Base-by-base conservation (phyloP, 2,329 filamentous ascomycete genomes). In the Zalaria sp. region DNA sequence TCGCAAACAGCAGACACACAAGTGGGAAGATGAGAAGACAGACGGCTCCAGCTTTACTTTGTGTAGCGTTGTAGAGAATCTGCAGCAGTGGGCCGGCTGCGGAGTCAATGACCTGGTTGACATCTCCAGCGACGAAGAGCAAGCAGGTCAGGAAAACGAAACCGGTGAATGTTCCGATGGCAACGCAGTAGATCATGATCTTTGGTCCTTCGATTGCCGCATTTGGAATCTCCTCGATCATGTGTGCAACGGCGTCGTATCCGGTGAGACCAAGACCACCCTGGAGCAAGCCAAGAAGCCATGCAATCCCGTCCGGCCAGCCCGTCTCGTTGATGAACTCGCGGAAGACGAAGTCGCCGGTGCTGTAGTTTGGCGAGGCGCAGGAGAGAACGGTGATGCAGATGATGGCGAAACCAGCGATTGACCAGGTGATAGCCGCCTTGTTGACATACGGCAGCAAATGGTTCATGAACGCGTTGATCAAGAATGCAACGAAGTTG, bases 361-460 rank as follows among this genome's bases (percentile, higher is more conserved):
- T 71, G 50, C 77, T 77, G 52, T 74, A 85, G 48, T 79, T 64
- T 0, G 78, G 78, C 2, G 79, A 71, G 0, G 79, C 68, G 52
- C 77, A 82, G 3, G 79, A 69, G 38, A 87, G 61, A 0, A 82
- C 66, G 0, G 80, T 81, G 47, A 84, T 81, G 47, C 68, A 80
- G 48, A 86, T 83, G 43, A 85, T 64, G 35, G 73, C 61, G 49
- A 86, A 84, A 0, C 82, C 82, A 2, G 67, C 58, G 2, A 86
- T 64, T 3, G 76, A 81, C 81, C 81, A 86, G 39, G 77, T 69
- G 49, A 86, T 81, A 1, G 81, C 81, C 11, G 69, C 68, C 54
- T 81, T 77, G 53, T 79, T 85, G 49, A 85, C 65, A 8, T 71
- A 66, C 0, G 81, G 80, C 3, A 86, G 65, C 3, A 77, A 52